These are phyloP conservation scores for Aspergillus sp. DNA, from an alignment of 2,329 filamentous ascomycete genomes.

Conservation along the genomic window DNA sequence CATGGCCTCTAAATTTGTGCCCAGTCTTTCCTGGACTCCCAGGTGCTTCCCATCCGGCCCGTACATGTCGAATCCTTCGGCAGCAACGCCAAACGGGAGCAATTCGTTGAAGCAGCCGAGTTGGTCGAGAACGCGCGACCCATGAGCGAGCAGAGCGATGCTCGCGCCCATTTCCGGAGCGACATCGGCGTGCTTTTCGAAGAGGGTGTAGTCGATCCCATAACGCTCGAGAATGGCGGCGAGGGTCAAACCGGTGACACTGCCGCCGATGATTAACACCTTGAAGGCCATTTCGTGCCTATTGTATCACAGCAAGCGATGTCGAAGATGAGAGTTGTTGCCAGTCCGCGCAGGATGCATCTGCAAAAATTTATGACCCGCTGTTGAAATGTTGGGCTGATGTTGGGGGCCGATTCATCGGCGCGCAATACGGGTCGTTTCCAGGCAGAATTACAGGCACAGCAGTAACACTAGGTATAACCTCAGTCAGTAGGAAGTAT, in stretches of 20 bases:
- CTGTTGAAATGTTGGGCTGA: neutral
- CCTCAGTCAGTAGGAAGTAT: neutral
- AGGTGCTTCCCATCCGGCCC: slow-evolving; percentile 7
- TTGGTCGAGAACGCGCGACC: slow-evolving; percentile 51
- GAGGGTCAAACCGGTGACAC: slow-evolving; percentile 49
- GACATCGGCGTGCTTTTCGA: slow-evolving; percentile 43
- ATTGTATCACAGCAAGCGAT: too few species aligned
- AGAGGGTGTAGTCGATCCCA: slow-evolving; percentile 50
- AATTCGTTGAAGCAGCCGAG: slow-evolving; percentile 42
- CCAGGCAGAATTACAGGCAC: neutral
- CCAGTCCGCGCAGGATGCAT: too few species aligned
- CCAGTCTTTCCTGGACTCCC: neutral
- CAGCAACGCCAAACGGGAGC: neutral
- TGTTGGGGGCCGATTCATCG: neutral
- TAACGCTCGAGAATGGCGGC: slow-evolving; percentile 48
- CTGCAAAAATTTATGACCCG: neutral
- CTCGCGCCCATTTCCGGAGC: slow-evolving; percentile 49
- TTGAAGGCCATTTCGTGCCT: neutral
- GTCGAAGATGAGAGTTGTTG: too few species aligned
- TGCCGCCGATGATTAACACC: slow-evolving; percentile 47
- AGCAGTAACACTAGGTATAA: neutral
- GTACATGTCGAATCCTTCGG: neutral
- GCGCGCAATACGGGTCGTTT: neutral
- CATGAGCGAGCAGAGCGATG: slow-evolving; percentile 48
- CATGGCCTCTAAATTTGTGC: slow-evolving; percentile 1